Evolutionary conservation across 352 stramenopile genomes (phyloP), one percentile per base, ranked within the genome.

Genomic region (Blastocystis sp.): DNA sequence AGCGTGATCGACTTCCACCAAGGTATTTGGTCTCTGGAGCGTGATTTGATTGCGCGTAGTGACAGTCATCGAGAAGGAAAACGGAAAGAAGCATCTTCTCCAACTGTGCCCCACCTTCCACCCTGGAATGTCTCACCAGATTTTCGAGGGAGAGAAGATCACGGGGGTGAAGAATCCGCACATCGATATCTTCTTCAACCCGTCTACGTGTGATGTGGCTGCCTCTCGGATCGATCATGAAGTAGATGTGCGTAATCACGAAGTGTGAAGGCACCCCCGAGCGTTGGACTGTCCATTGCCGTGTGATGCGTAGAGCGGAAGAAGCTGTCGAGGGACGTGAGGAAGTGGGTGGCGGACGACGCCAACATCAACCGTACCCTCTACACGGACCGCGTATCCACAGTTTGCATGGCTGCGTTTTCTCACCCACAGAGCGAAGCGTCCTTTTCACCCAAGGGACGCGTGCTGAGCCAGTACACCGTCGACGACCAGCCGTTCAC

Each of bases 161-260:
- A 42, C 43, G 38, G 71, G 71, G 14, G 21, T 81, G 21, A 52
- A 81, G 57, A 21, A 81, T 38, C 71, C 71, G n/a, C 40, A 81
- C 24, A 59, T 81, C 6, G 71, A 81, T 38, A 81, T 81, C n/a
- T 81, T 66, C 60, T 81, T 81, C 43, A 81, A 81, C 48, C 71
- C 71, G 24, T 65, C 48, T 7, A 43, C 71, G 19, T 63, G 71
- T 42, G 71, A 81, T 65, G 71, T 81, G 52, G 28, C 1, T 4
- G 11, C 40, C n/a, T 17, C n/a, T 38, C n/a, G 6, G 34, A 3
- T 63, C 2, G 6, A 62, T 21, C 61, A 28, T 34, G 45, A 17
- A 28, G 38, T 65, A 81, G 71, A 81, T 81, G 71, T 81, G 71
- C 45, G 71, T 64, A 3, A 34, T 54, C 24, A 40, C 60, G 10